A percentile compares a stretch with the other conserved stretches of the same genome.
phyloP scores from a whole-genome alignment of 2,329 filamentous ascomycete species.

The Diaporthe aspalathi region DNA sequence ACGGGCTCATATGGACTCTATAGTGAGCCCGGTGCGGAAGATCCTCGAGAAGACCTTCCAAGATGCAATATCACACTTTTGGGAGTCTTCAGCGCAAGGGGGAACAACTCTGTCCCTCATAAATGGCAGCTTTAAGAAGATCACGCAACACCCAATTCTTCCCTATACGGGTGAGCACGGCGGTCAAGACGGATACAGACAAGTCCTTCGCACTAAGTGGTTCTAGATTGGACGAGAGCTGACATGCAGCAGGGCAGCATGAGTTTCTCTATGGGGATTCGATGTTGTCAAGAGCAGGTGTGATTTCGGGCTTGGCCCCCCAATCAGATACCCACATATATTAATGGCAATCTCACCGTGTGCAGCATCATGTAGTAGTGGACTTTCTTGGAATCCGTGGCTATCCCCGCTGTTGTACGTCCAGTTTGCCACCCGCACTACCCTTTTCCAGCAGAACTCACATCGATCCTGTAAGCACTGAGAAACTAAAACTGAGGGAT shows the following conservation, averaged over 20 bases:
- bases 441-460: not conserved
- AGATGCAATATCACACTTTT: not conserved
- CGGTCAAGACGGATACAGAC: not conserved
- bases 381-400: not conserved
- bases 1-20: not conserved
- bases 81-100: not conserved
- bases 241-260: not conserved
- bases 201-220: no score
- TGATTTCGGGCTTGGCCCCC: not conserved
- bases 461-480: not conserved
- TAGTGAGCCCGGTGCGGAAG: not conserved
- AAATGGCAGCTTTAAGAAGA: no score
- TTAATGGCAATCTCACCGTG: not conserved
- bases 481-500: not conserved
- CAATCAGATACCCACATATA: not conserved
- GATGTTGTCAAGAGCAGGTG: not conserved
- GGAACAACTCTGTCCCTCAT: not conserved
- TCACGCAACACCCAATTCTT: not conserved
- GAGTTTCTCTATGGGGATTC: not conserved
- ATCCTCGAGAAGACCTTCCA: not conserved
- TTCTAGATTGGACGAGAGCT: slow-evolving; percentile 11
- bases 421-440: not conserved
- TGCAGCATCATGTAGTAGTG: not conserved
- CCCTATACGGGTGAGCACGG: not conserved
- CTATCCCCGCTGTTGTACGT: not conserved